phyloP scores from a whole-genome alignment of 305 asterid species.

The Fraxinus ornus region DNA sequence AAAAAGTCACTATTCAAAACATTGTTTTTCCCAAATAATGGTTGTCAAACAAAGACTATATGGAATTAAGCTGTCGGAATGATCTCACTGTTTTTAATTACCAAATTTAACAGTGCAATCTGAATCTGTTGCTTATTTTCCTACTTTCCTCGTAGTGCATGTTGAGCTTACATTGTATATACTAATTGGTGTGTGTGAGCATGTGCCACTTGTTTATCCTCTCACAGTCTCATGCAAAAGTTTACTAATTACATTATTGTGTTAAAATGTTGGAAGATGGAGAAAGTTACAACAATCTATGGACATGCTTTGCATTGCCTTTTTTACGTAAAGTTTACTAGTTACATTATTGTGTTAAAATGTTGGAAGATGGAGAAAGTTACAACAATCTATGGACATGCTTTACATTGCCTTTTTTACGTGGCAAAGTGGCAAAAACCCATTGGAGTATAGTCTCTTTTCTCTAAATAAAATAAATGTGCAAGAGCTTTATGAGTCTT shows the following conservation, averaged over 20 bases:
- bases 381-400: neutral
- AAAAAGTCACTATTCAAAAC: neutral
- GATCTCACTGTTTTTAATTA: neutral
- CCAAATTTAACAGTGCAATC: neutral
- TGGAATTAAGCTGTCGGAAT: neutral
- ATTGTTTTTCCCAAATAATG: neutral
- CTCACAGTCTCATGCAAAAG: neutral
- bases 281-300: neutral
- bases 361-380: neutral
- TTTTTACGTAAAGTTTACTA: neutral
- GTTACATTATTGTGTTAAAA: neutral
- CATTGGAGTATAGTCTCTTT: neutral
- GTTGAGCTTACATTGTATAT: neutral
- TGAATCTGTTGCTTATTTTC: neutral
- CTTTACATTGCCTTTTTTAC: neutral
- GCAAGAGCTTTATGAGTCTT: neutral
- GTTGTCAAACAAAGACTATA: neutral
- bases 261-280: neutral
- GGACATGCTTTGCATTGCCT: neutral
- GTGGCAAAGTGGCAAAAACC: neutral
- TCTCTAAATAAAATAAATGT: neutral
- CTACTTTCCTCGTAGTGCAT: neutral
- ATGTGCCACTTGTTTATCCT: neutral
- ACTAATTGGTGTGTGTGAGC: neutral
- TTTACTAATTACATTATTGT: neutral